These are phyloP conservation scores for Pseudogymnoascus sp. DNA, from an alignment of 2,329 filamentous ascomycete species.

Conservation along the genomic window DNA sequence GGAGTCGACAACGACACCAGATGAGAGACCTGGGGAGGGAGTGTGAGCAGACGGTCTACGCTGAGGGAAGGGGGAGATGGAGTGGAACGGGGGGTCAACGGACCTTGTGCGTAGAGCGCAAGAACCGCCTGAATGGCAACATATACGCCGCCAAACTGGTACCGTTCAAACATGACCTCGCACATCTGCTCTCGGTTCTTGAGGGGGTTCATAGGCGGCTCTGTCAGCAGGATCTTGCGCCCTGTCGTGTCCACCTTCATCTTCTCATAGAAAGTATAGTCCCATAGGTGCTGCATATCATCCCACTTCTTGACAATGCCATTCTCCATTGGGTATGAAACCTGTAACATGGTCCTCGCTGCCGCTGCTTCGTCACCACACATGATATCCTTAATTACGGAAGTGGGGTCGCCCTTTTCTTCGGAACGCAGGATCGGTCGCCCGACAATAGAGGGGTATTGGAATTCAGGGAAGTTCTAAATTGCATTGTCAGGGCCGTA, in stretches of 20 bases:
- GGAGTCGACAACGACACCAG: slow-evolving; percentile 96
- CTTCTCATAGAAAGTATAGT: slow-evolving; percentile 97
- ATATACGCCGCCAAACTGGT: slow-evolving; percentile 92
- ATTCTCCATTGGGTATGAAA: slow-evolving; percentile 99
- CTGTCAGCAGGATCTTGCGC: slow-evolving; percentile 94
- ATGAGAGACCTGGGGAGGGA: slow-evolving; percentile 57
- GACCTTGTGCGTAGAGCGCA: slow-evolving; percentile 92
- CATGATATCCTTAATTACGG: slow-evolving; percentile 95
- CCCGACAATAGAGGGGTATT: slow-evolving; percentile 96
- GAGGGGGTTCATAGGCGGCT: slow-evolving; percentile 95
- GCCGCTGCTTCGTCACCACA: slow-evolving; percentile 96
- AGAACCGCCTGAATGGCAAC: slow-evolving; percentile 96
- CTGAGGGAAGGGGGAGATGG: neutral
- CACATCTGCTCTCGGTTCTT: slow-evolving; percentile 97
- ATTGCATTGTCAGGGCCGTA: slow-evolving; percentile 9
- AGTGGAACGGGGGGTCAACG: slow-evolving; percentile 17
- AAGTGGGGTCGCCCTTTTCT: slow-evolving; percentile 61
- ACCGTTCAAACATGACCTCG: slow-evolving; percentile 98
- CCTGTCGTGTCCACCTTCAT: slow-evolving; percentile 84
- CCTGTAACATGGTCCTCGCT: slow-evolving; percentile 93
- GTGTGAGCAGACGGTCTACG: neutral
- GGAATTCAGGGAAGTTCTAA: slow-evolving; percentile 96
- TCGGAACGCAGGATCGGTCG: slow-evolving; percentile 95
- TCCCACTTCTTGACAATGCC: slow-evolving; percentile 99
- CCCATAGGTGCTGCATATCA: slow-evolving; percentile 99